Base-by-base conservation (phyloP, 2,329 filamentous ascomycete species). In the Colletotrichum karsti region DNA sequence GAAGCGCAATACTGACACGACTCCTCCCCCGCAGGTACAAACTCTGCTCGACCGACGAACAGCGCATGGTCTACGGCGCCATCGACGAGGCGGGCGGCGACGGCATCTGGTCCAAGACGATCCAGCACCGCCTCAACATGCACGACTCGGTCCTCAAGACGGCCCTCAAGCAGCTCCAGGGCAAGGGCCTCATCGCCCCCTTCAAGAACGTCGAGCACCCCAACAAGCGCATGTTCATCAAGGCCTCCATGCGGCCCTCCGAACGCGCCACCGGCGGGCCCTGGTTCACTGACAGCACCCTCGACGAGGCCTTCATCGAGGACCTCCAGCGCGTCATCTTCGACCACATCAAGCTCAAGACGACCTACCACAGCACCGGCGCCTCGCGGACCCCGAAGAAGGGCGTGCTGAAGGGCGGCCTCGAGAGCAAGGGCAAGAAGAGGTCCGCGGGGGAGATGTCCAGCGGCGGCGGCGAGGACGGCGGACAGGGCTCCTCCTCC, bases 181-280 rank as follows among this genome's bases (percentile, higher is more conserved):
- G 86, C 41, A 95, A 94, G 77, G 90, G 90, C 37, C 90, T 97
- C 77, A 94, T 99, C 78, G 92, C 93, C 75, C 90, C 91, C 65
- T 94, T 98, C 82, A 96, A 95, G 82, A 96, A 92, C 79, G 94
- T 97, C 80, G 94, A 97, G 81, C 91, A 93, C 76, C 93, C 94
- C 28, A 93, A 91, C 72, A 92, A 96, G 77, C 97, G 97, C 82
- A 97, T 97, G 88, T 99, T 96, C 85, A 97, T 99, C 87, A 91
- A 97, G 75, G 90, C 91, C 60, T 91, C 91, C 70, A 88, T 99
- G 69, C 89, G 90, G 10, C 95, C 96, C 0, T 93, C 92, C 60
- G 95, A 98, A 70, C 92, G 96, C 69, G 93, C 97, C 51, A 97
- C 94, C 0, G 96, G 96, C 53, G 96, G 96, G 2, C 92, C 94